Conservation (phyloP, 2,329 filamentous ascomycete species). For the Calonectria ilicicola region DNA sequence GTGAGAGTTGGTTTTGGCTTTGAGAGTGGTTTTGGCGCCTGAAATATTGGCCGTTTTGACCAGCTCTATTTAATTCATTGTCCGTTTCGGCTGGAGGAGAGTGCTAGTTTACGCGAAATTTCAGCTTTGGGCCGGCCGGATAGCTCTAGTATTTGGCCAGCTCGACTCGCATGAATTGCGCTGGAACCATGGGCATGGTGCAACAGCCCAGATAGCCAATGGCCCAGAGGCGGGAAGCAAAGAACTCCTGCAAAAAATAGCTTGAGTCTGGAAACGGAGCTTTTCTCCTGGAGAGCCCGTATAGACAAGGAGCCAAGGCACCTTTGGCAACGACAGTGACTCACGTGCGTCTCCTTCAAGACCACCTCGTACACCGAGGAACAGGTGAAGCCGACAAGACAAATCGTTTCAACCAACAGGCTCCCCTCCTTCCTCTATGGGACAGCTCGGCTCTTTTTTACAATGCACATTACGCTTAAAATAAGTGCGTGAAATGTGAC, state of each 20-base stretch:
- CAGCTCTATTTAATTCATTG: not conserved
- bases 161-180: not conserved
- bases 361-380: not conserved
- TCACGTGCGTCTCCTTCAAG: not conserved
- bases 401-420: not conserved
- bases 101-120: constrained; percentile 1
- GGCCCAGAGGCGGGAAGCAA: not conserved
- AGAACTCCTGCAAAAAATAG: not conserved
- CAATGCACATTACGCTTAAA: not conserved
- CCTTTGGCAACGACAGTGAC: not conserved
- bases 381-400: not conserved
- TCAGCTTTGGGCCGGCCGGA: not conserved
- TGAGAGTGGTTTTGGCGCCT: not conserved
- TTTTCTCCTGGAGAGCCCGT: not conserved
- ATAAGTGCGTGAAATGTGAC: not conserved
- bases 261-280: no score
- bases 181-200: not conserved
- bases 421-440: constrained; percentile 18
- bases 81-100: not conserved
- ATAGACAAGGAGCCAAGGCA: not conserved
- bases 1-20: not conserved
- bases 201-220: not conserved
- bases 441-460: constrained; percentile 7
- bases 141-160: no score
- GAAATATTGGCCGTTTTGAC: not conserved